These are phyloP conservation scores for Aspergillus tamarii DNA, from an alignment of 2,329 filamentous ascomycete genomes.

Conservation along the genomic window DNA sequence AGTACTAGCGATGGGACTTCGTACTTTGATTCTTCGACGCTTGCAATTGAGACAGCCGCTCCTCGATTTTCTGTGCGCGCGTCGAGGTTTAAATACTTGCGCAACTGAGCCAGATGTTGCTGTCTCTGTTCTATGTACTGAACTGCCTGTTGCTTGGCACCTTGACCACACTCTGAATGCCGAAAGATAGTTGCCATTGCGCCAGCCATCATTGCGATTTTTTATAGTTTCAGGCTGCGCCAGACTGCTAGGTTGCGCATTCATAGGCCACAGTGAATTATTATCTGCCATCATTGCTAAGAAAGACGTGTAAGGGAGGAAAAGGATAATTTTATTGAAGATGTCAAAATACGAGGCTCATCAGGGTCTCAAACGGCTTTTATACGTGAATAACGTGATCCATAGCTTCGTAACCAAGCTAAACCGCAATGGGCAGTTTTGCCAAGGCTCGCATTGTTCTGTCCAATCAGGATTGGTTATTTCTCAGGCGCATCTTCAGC, in stretches of 20 bases:
- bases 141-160: neutral
- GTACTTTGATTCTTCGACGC: neutral
- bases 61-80: conserved; percentile 1
- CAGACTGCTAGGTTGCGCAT: neutral
- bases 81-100: neutral
- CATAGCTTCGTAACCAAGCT: neutral
- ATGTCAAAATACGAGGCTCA: neutral
- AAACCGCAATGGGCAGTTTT: neutral
- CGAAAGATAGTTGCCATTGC: neutral
- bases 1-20: too few relatives aligned
- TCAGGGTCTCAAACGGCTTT: neutral
- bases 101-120: neutral
- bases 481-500: neutral
- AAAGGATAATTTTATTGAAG: fast-evolving
- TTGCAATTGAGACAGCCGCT: conserved; percentile 1
- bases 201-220: neutral
- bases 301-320: neutral
- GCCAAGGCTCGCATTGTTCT: neutral
- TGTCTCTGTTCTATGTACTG: neutral
- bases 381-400: neutral
- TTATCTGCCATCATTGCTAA: neutral
- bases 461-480: neutral
- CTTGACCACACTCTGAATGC: neutral
- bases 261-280: neutral
- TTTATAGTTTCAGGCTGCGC: neutral